phyloP scores from a whole-genome alignment of 371 early-diverging fungal genomes.

The Mortierella sp. region DNA sequence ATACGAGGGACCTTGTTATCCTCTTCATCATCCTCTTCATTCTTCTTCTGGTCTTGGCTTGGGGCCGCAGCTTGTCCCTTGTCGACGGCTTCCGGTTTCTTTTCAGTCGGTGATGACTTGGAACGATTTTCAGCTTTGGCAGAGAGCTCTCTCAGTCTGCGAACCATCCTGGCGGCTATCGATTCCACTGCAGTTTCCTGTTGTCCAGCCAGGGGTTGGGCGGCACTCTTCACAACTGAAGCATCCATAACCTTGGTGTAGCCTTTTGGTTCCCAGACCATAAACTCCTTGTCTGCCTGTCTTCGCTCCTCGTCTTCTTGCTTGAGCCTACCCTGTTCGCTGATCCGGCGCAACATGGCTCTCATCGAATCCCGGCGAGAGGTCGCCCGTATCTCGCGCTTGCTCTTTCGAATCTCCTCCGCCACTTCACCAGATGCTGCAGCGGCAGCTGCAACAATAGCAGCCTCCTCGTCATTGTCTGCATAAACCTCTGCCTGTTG shows the following conservation, averaged over 20 bases:
- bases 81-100: no score
- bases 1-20: no score
- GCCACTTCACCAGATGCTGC: constrained; percentile 6
- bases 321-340: constrained; percentile 35
- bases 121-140: neutral
- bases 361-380: constrained; percentile 40
- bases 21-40: no score
- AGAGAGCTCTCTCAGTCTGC: constrained; percentile 5
- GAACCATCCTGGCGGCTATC: constrained; percentile 13
- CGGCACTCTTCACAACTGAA: no score
- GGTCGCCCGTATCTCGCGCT: constrained; percentile 5
- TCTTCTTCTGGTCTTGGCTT: neutral
- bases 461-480: constrained; percentile 29
- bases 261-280: constrained; percentile 53
- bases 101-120: no score
- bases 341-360: constrained; percentile 26
- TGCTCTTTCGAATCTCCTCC: neutral
- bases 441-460: constrained; percentile 18
- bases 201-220: neutral
- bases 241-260: constrained; percentile 33
- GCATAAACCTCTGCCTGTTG: constrained; percentile 48
- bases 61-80: neutral
- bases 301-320: constrained; percentile 40
- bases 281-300: constrained; percentile 31
- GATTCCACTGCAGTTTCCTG: neutral